These are phyloP conservation scores for Elaeis guineensis DNA, from an alignment of 176 grass and related monocot species.

Conservation along the genomic window DNA sequence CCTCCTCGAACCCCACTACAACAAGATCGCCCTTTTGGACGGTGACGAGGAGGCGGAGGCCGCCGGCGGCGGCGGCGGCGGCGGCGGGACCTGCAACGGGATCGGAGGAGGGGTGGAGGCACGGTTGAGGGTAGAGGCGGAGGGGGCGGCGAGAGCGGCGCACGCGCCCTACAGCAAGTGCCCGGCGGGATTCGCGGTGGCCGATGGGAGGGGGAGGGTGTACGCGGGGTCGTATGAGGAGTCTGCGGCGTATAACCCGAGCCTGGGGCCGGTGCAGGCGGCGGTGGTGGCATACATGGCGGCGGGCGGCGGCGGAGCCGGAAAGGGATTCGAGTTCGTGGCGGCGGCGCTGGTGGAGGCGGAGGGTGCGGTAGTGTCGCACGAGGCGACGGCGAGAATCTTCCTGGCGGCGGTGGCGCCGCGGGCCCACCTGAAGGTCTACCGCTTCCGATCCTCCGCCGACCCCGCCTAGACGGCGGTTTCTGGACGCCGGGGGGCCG, in stretches of 20 bases:
- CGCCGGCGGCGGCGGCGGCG: conserved; percentile 47
- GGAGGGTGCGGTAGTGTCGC: conserved; percentile 44
- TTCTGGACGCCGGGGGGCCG: too few relatives aligned
- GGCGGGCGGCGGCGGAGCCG: conserved; percentile 20
- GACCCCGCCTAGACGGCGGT: too few relatives aligned
- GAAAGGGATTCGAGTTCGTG: conserved; percentile 18
- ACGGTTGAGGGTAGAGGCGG: conserved; percentile 39
- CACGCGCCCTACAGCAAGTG: conserved; percentile 82
- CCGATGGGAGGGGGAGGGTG: conserved; percentile 45
- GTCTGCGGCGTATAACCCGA: conserved; percentile 87
- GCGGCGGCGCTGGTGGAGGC: conserved; percentile 87
- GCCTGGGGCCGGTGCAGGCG: conserved; percentile 70
- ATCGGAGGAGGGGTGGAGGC: conserved; percentile 7
- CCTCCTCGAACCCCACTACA: conserved; percentile 69
- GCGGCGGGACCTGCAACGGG: conserved; percentile 4
- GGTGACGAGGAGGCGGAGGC: conserved; percentile 5
- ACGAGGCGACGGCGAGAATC: conserved; percentile 68
- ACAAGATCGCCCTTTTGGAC: conserved; percentile 14
- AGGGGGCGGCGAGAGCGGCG: conserved; percentile 50
- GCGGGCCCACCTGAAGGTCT: conserved; percentile 50
- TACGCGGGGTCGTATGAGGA: conserved; percentile 63
- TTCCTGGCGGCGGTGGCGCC: conserved; percentile 72
- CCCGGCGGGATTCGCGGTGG: conserved; percentile 73
- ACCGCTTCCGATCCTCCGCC: conserved; percentile 55
- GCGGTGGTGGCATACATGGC: conserved; percentile 67